Base-by-base conservation (phyloP, 2,329 filamentous ascomycete species). In the Stromatinia cepivora region DNA sequence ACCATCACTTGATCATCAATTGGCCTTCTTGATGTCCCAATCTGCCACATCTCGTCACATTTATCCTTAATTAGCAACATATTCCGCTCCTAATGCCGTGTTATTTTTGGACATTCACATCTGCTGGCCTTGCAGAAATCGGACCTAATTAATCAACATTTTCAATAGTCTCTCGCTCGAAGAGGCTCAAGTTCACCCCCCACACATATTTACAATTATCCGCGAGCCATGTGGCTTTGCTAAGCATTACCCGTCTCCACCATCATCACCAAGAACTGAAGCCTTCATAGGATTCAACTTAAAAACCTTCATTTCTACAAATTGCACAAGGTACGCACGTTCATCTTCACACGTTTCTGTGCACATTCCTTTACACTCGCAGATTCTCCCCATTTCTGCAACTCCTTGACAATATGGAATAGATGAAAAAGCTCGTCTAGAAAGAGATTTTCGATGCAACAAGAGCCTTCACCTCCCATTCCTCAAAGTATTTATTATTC, bases 31-130 rank as follows among this genome's bases (percentile, higher is more conserved):
- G 20, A 42, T 17, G 48, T 39, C 31, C 53, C 53, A 48, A 52
- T 25, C n/a, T 28, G 11, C 52, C 22, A 22, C n/a, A 64, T 52
- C 39, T 39, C 25, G n/a, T 64, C 34, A 52, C 46, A 64, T 52
- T 64, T 20, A 52, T 64, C 66, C 66, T 48, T 69, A 69, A 69
- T 69, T 69, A 69, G 66, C 66, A 69, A 56, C 66, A 69, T 25
- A 61, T 64, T 9, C 20, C 36, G 58, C 28, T 46, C 58, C 42
- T 15, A 64, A 64, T 36, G 34, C 10, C n/a, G 66, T 53, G 66
- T 69, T 69, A 69, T 69, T 69, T 69, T 69, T 69, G 66, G 66
- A 69, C 36, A 46, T 67, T 57, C 53, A 46, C 64, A 59, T 25
- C 7, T 46, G 42, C 28, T 64, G 22, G 39, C 28, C 46, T 25